These are phyloP conservation scores for Fomitopsis palustris DNA, from an alignment of 1,284 basidiomycete genomes.

Conservation along the genomic window DNA sequence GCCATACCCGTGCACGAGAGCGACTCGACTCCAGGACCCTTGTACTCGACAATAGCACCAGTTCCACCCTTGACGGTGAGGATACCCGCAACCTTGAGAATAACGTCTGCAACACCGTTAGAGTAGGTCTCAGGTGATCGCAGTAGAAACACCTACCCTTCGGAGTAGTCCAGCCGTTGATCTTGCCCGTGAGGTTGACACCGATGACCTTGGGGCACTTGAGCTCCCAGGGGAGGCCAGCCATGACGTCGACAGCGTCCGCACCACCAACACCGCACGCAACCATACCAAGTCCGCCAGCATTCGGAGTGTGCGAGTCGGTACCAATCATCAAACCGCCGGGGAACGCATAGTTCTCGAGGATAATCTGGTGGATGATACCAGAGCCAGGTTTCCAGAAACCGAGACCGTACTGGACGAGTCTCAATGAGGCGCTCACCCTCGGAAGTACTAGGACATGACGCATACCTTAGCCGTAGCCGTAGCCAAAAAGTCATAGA, in stretches of 20 bases:
- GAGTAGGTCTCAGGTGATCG: background rate
- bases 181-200: slow-evolving; percentile 95
- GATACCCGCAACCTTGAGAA: slow-evolving; percentile 96
- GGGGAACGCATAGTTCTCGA: slow-evolving; percentile 99
- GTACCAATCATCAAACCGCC: slow-evolving; percentile 99
- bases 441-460: slow-evolving; percentile 13
- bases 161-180: slow-evolving; percentile 95
- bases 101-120: slow-evolving; percentile 66
- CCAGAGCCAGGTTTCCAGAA: slow-evolving; percentile 99
- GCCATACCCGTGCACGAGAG: slow-evolving; percentile 99
- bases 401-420: slow-evolving; percentile 84
- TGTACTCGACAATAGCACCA: slow-evolving; percentile 96
- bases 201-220: slow-evolving; percentile 99
- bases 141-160: slow-evolving; percentile 61
- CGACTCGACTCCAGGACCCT: slow-evolving; percentile 90
- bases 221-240: slow-evolving; percentile 96
- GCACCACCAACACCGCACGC: slow-evolving; percentile 99
- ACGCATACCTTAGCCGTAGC: slow-evolving; percentile 81
- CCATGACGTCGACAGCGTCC: slow-evolving; percentile 99
- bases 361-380: slow-evolving; percentile 96
- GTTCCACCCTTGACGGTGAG: slow-evolving; percentile 98
- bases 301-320: slow-evolving; percentile 99
- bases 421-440: background rate
- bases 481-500: slow-evolving; percentile 99
- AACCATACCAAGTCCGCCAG: slow-evolving; percentile 98